Evolutionary conservation across 2,329 filamentous ascomycete species (phyloP).

Genomic region (Epichloe amarillans): DNA sequence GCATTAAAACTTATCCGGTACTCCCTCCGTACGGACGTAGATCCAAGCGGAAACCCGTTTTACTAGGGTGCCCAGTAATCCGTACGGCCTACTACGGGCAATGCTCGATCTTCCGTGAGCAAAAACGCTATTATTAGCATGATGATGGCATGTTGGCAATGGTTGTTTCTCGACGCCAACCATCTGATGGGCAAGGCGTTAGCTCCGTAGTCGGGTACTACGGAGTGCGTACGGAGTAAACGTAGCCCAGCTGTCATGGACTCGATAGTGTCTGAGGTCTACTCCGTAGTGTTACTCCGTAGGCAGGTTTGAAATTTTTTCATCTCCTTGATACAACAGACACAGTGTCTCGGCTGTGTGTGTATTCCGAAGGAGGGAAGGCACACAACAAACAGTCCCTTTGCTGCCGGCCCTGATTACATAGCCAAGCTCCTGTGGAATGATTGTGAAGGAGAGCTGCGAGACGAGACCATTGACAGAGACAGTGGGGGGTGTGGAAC

Average conservation of each 20-base stretch:
- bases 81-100: not conserved
- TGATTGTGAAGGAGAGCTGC: not conserved
- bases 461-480: not conserved
- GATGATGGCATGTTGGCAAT: too few relatives aligned
- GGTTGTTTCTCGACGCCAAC: not conserved
- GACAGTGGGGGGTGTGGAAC: slow-evolving; percentile 1
- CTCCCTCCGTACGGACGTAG: not conserved
- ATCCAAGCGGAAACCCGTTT: not conserved
- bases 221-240: too few relatives aligned
- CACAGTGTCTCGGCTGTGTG: too few relatives aligned
- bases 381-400: not conserved
- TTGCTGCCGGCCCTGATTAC: not conserved
- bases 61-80: too few relatives aligned
- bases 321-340: too few relatives aligned
- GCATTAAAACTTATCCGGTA: not conserved
- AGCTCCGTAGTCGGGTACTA: too few relatives aligned
- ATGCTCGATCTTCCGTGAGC: too few relatives aligned
- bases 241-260: not conserved
- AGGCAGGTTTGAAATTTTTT: too few relatives aligned
- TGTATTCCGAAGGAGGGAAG: not conserved
- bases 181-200: not conserved
- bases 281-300: too few relatives aligned
- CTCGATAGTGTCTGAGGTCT: not conserved
- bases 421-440: not conserved
- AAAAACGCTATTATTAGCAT: too few relatives aligned